Evolutionary conservation across 1,139 yeast species (phyloP).

Genomic region (Pichia sp.): DNA sequence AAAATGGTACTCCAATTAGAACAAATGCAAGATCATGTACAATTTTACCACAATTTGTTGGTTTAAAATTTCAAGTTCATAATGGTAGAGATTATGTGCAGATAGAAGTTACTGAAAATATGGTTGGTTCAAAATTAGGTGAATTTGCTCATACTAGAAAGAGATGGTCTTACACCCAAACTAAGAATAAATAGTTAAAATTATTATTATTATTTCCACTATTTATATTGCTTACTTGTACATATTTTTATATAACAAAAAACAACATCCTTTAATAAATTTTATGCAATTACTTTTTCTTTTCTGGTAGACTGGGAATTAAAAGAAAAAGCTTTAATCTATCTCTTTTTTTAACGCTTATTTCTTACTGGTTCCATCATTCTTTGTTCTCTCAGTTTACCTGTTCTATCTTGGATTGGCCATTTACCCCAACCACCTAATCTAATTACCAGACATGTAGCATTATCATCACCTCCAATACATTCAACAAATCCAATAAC

Average conservation of each 20-base stretch:
- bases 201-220: neutral
- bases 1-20: constrained; percentile 77
- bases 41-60: constrained; percentile 90
- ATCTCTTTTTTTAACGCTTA: neutral
- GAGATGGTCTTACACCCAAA: constrained; percentile 75
- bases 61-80: constrained; percentile 87
- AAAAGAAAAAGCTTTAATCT: too few species aligned
- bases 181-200: constrained; percentile 41
- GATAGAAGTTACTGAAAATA: constrained; percentile 80
- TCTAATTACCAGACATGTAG: constrained; percentile 78
- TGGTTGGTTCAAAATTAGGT: constrained; percentile 96
- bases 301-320: too few species aligned
- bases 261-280: neutral
- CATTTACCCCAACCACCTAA: constrained; percentile 91
- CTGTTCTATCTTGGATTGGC: constrained; percentile 80
- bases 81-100: constrained; percentile 94
- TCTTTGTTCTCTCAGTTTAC: constrained; percentile 68
- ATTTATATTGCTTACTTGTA: constrained; percentile 8
- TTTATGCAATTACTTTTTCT: neutral
- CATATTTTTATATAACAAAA: constrained; percentile 2
- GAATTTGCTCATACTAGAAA: constrained; percentile 93
- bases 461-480: constrained; percentile 90
- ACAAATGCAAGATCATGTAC: constrained; percentile 95
- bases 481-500: constrained; percentile 78
- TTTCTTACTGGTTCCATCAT: constrained; percentile 31